Evolutionary conservation across 805 yeast species (phyloP), one percentile per base, ranked within the genome.

Genomic region (Kuraishia borneana): DNA sequence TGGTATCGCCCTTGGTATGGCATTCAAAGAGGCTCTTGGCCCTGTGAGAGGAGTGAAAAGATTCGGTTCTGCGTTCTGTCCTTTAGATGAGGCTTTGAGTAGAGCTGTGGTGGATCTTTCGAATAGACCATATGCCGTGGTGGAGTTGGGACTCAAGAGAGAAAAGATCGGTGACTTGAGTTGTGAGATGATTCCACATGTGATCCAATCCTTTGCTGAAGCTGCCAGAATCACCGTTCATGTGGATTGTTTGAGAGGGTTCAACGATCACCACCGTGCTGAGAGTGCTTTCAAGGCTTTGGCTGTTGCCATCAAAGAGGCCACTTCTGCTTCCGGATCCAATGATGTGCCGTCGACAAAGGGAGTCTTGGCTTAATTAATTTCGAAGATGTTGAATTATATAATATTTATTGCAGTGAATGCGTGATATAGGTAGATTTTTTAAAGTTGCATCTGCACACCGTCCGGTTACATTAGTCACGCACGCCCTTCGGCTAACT

Each of bases 131-230:
- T 88, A 60, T 57, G 94, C 96, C 1, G 92, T 84, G 13, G 67
- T 87, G 26, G 95, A 92, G 26, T 65, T 92, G 39, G 96, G 95
- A 1, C 68, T 92, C 50, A 82, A 80, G 57, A 70, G 98, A 43
- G 98, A 92, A 54, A 87, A 80, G 54, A 76, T 92, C 45, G 98
- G 98, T 35, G 94, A 83, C 49, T 67, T 92, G 34, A 74, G 87
- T 25, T 75, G 92, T 49, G 98, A 92, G 61, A 92, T 92, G 98
- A 81, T 92, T 42, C 96, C 96, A n/a, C 98, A 92, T 56, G 88
- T 92, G 32, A 54, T 92, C 41, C 95, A 87, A 56, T 80, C 94
- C 46, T 92, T 92, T 63, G 96, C 97, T 3, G 84, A 82, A 48
- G 83, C 83, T 27, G 95, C 96, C 1, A 80, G 81, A 39, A 70